phyloP scores from a whole-genome alignment of 2,329 filamentous ascomycete genomes.

The Cryphonectria radicalis region DNA sequence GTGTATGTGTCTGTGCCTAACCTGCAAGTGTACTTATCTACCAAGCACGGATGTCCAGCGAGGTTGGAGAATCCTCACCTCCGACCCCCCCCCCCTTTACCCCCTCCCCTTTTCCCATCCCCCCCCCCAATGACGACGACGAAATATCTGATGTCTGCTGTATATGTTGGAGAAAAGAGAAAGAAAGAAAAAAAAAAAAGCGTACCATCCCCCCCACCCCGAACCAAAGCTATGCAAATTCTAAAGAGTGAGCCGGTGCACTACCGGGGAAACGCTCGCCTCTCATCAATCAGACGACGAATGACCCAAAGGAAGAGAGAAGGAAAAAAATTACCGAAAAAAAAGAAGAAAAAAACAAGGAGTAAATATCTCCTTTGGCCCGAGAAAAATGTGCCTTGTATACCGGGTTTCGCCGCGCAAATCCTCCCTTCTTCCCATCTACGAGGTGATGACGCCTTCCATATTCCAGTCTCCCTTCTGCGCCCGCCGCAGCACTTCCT shows the following conservation, averaged over 20 bases:
- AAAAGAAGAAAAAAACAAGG: too few species aligned
- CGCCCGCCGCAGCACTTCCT: constrained; percentile 53
- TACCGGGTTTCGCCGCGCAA: too few species aligned
- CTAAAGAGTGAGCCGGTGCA: constrained; percentile 19
- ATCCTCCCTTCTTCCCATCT: background rate
- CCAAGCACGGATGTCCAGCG: background rate
- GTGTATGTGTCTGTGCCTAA: background rate
- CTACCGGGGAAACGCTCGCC: constrained; percentile 4
- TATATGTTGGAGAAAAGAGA: constrained; percentile 5
- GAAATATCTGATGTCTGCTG: constrained; percentile 9
- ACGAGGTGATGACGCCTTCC: constrained; percentile 44
- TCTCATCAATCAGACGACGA: constrained; percentile 11
- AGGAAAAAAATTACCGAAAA: too few species aligned
- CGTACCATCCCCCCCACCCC: constrained; percentile 8
- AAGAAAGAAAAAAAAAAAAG: background rate
- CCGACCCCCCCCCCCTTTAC: too few species aligned
- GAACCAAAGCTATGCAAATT: constrained; percentile 25
- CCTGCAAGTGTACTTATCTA: background rate
- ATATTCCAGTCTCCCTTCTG: constrained; percentile 59
- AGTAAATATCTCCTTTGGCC: too few species aligned
- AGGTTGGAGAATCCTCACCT: too few species aligned
- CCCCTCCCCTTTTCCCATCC: too few species aligned
- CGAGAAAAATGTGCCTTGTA: background rate
- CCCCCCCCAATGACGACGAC: background rate
- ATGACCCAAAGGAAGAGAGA: constrained; percentile 1